Base-by-base conservation (phyloP, 306 rosid genomes). In the Sindora glabra region DNA sequence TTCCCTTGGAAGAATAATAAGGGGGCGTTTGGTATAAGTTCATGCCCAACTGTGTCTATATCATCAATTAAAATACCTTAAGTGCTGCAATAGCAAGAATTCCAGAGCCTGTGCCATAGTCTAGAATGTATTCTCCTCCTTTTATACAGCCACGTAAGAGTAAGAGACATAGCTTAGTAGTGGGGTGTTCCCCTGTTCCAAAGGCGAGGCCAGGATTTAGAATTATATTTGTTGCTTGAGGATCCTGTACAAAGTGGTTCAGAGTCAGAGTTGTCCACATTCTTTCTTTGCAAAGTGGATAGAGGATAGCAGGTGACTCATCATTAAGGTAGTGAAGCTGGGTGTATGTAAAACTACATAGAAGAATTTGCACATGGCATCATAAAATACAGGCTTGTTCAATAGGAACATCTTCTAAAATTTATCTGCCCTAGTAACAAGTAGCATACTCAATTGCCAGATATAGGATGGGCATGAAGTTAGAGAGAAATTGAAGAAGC, bases 81-180 rank as follows among this genome's bases (percentile, higher is more conserved):
- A 87, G 66, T 49, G 96, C 90, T 49, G 89, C 92, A 53, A 91
- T 79, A 39, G 96, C 89, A 12, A 91, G 97, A 81, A 91, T 77
- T 70, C 96, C 97, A 70, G 97, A 73, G 38, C 97, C 96, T 3
- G 96, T 91, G 74, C 97, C 97, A 41, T 91, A 85, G 80, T 91
- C 97, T 60, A 87, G 75, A 70, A 91, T 30, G 49, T 14, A 48
- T 77, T 87, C 96, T 62, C 96, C 95, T 53, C 96, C 97, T 59
- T 67, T 69, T 48, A 87, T 77, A 59, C 80, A 69, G 49, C 65
- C 39, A 40, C 65, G 87, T 52, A 91, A 79, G 64, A 87, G 76
- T 79, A 83, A 66, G 32, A 91, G 81, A 81, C 97, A 85, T 72
- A 91, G 58, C 65, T 79, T 87, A 19, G 97, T 91, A 18, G 74